A percentile compares a stretch with the other conserved stretches of the same genome.
phyloP scores from a whole-genome alignment of 129 eudicot genomes.

The Cynara cardunculus region DNA sequence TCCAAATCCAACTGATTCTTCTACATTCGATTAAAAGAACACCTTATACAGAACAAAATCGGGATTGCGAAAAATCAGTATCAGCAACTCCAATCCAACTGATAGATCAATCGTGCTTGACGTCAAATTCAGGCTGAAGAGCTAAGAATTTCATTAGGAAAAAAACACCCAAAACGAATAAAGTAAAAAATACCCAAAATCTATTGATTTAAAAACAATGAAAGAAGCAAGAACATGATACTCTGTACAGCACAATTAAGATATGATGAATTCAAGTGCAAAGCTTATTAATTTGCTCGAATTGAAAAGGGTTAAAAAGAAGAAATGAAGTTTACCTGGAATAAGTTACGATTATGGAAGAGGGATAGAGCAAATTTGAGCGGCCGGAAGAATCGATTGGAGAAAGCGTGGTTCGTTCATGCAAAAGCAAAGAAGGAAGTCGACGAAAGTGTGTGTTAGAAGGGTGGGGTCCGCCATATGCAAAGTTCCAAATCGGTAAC shows the following conservation, averaged over 20 bases:
- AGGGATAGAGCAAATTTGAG: slow-evolving; percentile 4
- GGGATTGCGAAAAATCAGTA: neutral
- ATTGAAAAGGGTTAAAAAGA: neutral
- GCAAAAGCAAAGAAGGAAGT: slow-evolving; percentile 24
- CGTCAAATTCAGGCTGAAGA: neutral
- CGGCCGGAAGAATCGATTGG: slow-evolving; percentile 18
- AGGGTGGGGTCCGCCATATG: slow-evolving; percentile 27
- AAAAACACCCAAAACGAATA: neutral
- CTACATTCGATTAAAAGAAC: neutral
- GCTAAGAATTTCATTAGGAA: neutral
- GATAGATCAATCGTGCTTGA: neutral
- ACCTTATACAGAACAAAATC: neutral
- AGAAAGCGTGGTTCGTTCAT: slow-evolving; percentile 19
- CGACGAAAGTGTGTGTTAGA: slow-evolving; percentile 16
- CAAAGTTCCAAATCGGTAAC: slow-evolving; percentile 7
- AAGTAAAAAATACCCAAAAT: neutral
- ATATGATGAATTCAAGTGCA: slow-evolving; percentile 1
- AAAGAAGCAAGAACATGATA: neutral
- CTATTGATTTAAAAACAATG: neutral
- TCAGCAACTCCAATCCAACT: slow-evolving; percentile 11
- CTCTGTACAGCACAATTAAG: neutral
- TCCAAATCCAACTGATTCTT: slow-evolving; percentile 10
- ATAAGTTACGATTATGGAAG: neutral
- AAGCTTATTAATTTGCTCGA: neutral
- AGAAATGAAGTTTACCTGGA: slow-evolving; percentile 12